Evolutionary conservation across 345 rosid species (phyloP), one percentile per base, ranked within the genome.

Genomic region (Arabis alpina): DNA sequence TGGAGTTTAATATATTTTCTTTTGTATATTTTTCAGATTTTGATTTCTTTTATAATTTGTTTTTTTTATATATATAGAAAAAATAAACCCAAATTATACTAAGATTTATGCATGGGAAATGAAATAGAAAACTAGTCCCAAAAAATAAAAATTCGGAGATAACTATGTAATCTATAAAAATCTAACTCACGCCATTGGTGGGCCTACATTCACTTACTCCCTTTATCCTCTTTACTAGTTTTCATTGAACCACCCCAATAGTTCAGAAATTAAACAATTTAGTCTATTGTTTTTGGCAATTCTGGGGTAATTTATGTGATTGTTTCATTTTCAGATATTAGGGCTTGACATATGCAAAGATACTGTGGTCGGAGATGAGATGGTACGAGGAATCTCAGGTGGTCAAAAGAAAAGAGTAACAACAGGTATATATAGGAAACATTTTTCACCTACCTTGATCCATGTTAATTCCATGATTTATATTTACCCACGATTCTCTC

Each of bases 321-420:
- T 9, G 11, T 23, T 28, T 13, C 3, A 12, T 48, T 19, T 11
- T 15, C 82, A 92, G 98, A 75, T 92, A 48, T 59, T 92, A 67
- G 98, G 96, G 34, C 91, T 92, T 51, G 98, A 92, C 60, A 83
- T 89, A 25, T 92, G 98, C 79, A 86, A 83, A 53, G 92, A 92
- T 70, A 92, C 87, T 8, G 79, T 92, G 27, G 89, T 89, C 5
- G 98, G 98, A 24, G 87, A 87, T 57, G 86, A 87, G 3, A 92
- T 92, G 98, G 78, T 68, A 3, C 62, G 98, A 68, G 96, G 98
- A 25, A 85, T 92, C 40, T 92, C 98, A 0, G 98, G 98, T 4
- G 98, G 98, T 23, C 96, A 92, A 69, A 92, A 84, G 63, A 89
- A 89, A 66, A 64, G 96, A 76, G 92, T 92, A 13, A 92, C 98